These are phyloP conservation scores for Arxiozyma telluris DNA, from an alignment of 1,139 yeast genomes.

Conservation along the genomic window DNA sequence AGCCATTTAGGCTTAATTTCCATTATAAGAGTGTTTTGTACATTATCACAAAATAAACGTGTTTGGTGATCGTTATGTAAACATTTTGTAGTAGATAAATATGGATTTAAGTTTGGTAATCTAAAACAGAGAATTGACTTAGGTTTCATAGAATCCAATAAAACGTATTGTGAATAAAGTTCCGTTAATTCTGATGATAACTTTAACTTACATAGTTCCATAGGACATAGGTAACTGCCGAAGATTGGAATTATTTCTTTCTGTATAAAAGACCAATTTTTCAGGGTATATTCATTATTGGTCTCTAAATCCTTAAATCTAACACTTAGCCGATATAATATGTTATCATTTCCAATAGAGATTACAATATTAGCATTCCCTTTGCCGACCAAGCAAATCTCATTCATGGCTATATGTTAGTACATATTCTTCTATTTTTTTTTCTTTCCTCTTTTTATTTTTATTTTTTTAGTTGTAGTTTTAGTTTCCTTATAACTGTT, in stretches of 20 bases:
- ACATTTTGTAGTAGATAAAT: not conserved
- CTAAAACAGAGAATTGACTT: slow-evolving; percentile 12
- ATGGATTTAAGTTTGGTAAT: slow-evolving; percentile 16
- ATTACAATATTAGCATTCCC: slow-evolving; percentile 24
- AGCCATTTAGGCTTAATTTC: slow-evolving; percentile 31
- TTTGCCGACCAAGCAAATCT: slow-evolving; percentile 8
- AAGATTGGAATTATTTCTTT: slow-evolving; percentile 10
- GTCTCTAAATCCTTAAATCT: slow-evolving; percentile 10
- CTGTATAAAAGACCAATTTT: slow-evolving; percentile 16
- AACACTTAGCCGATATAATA: slow-evolving; percentile 22
- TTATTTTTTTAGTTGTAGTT: no score
- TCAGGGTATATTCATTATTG: slow-evolving; percentile 19
- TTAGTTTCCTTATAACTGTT: not conserved
- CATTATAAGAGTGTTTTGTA: slow-evolving; percentile 9
- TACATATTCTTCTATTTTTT: not conserved
- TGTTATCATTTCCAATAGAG: slow-evolving; percentile 5
- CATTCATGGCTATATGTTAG: not conserved
- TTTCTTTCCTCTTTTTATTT: not conserved
- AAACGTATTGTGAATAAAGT: not conserved
- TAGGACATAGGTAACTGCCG: slow-evolving; percentile 11
- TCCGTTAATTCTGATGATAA: slow-evolving; percentile 6
- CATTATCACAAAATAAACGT: slow-evolving; percentile 11
- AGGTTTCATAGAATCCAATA: not conserved
- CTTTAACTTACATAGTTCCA: slow-evolving; percentile 12
- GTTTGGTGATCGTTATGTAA: slow-evolving; percentile 23